Base-by-base conservation (phyloP, 805 yeast species). In the Nadsonia fulvescens region DNA sequence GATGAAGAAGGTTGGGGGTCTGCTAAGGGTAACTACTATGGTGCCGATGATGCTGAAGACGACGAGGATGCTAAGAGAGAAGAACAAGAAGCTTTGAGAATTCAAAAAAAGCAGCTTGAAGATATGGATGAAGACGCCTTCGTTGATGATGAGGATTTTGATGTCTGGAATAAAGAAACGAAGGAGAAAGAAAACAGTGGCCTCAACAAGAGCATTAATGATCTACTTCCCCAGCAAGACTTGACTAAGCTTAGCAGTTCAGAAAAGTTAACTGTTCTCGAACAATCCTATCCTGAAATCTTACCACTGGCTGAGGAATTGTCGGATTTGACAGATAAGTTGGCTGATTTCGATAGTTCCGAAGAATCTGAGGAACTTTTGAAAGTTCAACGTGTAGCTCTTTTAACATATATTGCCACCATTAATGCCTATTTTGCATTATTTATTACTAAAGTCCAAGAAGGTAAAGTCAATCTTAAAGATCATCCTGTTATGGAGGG, bases 401-500 rank as follows among this genome's bases (percentile, higher is more conserved):
- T 86, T 22, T 60, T 77, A 0, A 65, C 89, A 7, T 83, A 86
- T 44, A 46, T 81, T 31, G 89, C 86, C 8, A 59, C 91, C 14
- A 66, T 86, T 14, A 56, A 74, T 4, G 64, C 82, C 5, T 86
- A 82, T 46, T 67, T 86, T 40, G 75, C 93, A 3, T 44, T 89
- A 9, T 66, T 86, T 35, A 50, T 66, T 10, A 69, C 69, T 19
- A 61, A 66, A 23, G 43, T 72, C 20, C 50, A 54, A 22, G 54
- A 55, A 12, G 71, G 66, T 14, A 74, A 68, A 27, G 46, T 29
- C 57, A 53, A 65, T 7, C 70, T 83, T 74, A 81, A 79, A 39
- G 91, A 79, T 30, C 86, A 76, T 37, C 76, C 86, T 3, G 73
- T 86, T 2, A 86, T 89, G 94, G 82, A 78, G 42, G 65, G 75